A percentile compares a stretch with the other conserved stretches of the same genome.
phyloP scores from a whole-genome alignment of 2,329 filamentous ascomycete genomes.

The Penicillium sp. region DNA sequence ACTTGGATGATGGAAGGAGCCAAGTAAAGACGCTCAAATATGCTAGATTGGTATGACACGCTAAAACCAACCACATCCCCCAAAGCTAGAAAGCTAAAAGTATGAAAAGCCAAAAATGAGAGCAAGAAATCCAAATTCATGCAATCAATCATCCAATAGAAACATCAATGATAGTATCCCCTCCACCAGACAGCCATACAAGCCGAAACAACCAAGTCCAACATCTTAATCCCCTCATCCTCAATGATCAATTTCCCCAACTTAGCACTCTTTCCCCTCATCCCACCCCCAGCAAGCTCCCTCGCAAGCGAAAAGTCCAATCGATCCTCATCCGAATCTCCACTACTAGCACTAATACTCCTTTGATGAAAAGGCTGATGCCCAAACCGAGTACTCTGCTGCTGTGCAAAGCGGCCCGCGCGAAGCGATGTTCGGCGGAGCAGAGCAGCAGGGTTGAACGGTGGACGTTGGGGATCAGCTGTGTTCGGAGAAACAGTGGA shows the following conservation, averaged over 20 bases:
- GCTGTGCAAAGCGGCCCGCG: slow-evolving; percentile 16
- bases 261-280: slow-evolving; percentile 83
- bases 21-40: neutral
- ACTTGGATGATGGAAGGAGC: neutral
- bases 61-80: slow-evolving; percentile 1
- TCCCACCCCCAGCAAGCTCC: slow-evolving; percentile 83
- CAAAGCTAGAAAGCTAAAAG: neutral
- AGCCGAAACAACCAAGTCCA: slow-evolving; percentile 86
- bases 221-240: slow-evolving; percentile 90
- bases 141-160: neutral
- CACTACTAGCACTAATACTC: slow-evolving; percentile 18
- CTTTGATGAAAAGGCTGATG: slow-evolving; percentile 24
- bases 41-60: neutral
- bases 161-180: slow-evolving; percentile 59
- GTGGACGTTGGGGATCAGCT: slow-evolving; percentile 19
- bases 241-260: slow-evolving; percentile 89
- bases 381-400: slow-evolving; percentile 7
- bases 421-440: slow-evolving; percentile 30
- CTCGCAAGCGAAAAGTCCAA: slow-evolving; percentile 75
- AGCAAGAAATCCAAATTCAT: neutral
- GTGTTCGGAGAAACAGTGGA: slow-evolving; percentile 8
- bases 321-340: slow-evolving; percentile 41
- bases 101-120: neutral
- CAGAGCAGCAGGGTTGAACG: slow-evolving; percentile 32
- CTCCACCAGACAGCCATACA: slow-evolving; percentile 95